These are phyloP conservation scores for Chaetomium olivaceum DNA, from an alignment of 2,329 filamentous ascomycete genomes.

Conservation along the genomic window DNA sequence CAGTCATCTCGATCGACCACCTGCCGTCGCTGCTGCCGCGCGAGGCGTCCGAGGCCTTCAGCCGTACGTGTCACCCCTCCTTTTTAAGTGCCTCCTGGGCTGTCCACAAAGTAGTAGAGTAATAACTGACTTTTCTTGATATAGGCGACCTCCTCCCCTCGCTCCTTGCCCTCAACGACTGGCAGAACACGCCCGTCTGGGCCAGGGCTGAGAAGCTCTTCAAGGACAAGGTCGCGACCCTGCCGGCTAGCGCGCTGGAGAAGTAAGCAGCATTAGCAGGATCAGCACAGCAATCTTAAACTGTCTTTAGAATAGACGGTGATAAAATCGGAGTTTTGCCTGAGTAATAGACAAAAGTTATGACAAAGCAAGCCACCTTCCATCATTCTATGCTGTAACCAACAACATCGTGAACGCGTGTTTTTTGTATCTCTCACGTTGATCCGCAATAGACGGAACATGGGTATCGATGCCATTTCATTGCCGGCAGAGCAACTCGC, in stretches of 20 bases:
- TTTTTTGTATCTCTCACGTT: neutral
- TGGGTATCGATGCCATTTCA: neutral
- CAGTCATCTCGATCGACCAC: slow-evolving; percentile 87
- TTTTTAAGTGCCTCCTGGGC: neutral
- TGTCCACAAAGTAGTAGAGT: neutral
- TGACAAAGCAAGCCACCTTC: neutral
- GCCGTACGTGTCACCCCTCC: slow-evolving; percentile 37
- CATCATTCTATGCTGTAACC: neutral
- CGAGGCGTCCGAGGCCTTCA: slow-evolving; percentile 84
- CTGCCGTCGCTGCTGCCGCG: slow-evolving; percentile 80
- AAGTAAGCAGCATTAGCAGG: slow-evolving; percentile 20
- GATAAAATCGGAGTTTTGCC: neutral
- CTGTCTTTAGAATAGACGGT: neutral
- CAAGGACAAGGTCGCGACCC: slow-evolving; percentile 67
- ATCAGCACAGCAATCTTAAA: neutral
- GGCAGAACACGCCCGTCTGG: slow-evolving; percentile 76
- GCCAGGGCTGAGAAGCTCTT: slow-evolving; percentile 80
- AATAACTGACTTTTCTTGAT: neutral
- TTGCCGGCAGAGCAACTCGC: neutral
- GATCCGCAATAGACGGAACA: neutral
- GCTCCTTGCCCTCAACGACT: slow-evolving; percentile 74
- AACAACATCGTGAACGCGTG: neutral
- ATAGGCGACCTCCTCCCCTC: slow-evolving; percentile 68
- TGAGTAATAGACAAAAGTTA: slow-evolving; percentile 8
- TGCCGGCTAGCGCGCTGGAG: slow-evolving; percentile 32